Evolutionary conservation across 116 monocot genomes (phyloP).

Genomic region (Posidonia oceanica): DNA sequence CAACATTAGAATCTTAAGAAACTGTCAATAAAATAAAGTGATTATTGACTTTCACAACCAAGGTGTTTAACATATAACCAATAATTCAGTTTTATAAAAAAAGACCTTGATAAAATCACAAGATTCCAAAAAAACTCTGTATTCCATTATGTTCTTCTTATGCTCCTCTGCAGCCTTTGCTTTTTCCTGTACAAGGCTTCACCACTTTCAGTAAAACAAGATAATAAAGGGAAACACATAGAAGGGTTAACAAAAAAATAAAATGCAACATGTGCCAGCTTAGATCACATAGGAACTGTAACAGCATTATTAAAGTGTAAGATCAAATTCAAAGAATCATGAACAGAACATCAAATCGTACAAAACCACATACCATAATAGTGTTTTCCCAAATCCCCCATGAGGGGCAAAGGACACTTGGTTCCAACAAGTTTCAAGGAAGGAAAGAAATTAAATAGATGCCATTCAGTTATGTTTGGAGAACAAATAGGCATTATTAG

Average conservation of each 20-base stretch:
- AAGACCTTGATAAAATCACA: slow-evolving; percentile 84
- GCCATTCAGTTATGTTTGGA: too few species aligned
- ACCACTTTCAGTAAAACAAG: background rate
- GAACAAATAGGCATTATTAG: too few species aligned
- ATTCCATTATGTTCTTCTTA: slow-evolving; percentile 60
- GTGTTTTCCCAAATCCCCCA: too few species aligned
- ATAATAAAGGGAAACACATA: background rate
- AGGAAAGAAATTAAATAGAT: too few species aligned
- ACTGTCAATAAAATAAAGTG: background rate
- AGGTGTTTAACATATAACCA: background rate
- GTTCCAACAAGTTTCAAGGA: too few species aligned
- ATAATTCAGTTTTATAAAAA: background rate
- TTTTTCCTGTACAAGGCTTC: slow-evolving; percentile 47
- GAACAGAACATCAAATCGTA: too few species aligned
- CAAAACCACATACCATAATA: too few species aligned
- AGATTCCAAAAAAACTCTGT: slow-evolving; percentile 80
- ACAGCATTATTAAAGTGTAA: too few species aligned
- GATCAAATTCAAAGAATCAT: too few species aligned
- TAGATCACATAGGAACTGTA: too few species aligned
- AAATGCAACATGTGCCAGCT: too few species aligned
- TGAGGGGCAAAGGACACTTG: too few species aligned
- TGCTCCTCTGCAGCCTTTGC: slow-evolving; percentile 82
- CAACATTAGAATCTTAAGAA: background rate
- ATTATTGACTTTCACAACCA: background rate
- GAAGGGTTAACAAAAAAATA: background rate